Conservation (phyloP, 1,139 yeast genomes). For the Pichia sp. region DNA sequence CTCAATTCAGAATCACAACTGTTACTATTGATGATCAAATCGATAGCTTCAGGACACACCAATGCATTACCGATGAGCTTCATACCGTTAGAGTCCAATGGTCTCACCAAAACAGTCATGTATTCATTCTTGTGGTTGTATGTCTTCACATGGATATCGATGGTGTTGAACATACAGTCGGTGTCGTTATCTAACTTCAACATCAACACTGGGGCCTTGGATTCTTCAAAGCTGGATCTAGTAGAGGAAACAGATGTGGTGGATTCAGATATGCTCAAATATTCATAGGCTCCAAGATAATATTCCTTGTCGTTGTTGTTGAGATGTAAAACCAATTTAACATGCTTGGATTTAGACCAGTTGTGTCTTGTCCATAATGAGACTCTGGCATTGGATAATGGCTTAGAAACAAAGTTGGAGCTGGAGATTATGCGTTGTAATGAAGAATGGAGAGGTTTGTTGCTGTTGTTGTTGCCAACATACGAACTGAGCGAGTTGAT, state of each 20-base stretch:
- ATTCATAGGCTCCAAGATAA: slow-evolving; percentile 14
- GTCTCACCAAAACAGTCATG: slow-evolving; percentile 19
- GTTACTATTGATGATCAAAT: slow-evolving; percentile 4
- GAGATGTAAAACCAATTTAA: slow-evolving; percentile 2
- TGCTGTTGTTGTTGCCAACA: too few relatives aligned
- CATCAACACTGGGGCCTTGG: slow-evolving; percentile 5
- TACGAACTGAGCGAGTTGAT: slow-evolving; percentile 8
- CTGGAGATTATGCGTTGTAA: background rate
- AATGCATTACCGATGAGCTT: slow-evolving; percentile 14
- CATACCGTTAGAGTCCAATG: slow-evolving; percentile 10
- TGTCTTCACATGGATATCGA: slow-evolving; percentile 29
- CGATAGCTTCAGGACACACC: slow-evolving; percentile 11
- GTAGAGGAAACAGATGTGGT: too few relatives aligned
- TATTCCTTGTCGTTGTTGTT: background rate
- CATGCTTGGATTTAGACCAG: slow-evolving; percentile 25
- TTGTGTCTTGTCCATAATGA: slow-evolving; percentile 25
- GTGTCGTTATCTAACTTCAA: slow-evolving; percentile 12
- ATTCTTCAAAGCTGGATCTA: too few relatives aligned
- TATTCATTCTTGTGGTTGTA: slow-evolving; percentile 24
- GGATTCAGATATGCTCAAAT: too few relatives aligned
- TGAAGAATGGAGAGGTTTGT: too few relatives aligned
- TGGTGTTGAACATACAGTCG: slow-evolving; percentile 22
- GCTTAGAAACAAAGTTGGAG: slow-evolving; percentile 11
- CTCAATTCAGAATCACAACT: slow-evolving; percentile 15
- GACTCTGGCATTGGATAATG: slow-evolving; percentile 24